Evolutionary conservation across 106 monocot species (phyloP).

Genomic region (Xerophyta viscosa): DNA sequence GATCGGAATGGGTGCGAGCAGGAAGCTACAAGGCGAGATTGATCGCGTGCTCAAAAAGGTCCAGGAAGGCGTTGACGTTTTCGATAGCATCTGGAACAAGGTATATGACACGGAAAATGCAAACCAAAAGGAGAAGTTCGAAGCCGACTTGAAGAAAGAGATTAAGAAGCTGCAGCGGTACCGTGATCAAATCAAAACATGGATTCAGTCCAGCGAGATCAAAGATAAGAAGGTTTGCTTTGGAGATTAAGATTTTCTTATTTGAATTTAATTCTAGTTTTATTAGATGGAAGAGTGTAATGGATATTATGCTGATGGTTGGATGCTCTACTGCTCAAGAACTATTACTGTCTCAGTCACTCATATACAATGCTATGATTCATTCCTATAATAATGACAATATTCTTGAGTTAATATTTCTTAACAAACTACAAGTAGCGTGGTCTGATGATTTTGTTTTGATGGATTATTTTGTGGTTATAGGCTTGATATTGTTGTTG

Average conservation of each 20-base stretch:
- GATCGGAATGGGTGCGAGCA: slow-evolving; percentile 67
- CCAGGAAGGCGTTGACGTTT: slow-evolving; percentile 89
- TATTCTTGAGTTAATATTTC: too few relatives aligned
- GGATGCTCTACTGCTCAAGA: too few relatives aligned
- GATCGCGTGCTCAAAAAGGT: slow-evolving; percentile 93
- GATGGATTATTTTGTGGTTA: too few relatives aligned
- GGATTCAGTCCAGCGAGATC: slow-evolving; percentile 98
- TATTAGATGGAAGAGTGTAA: too few relatives aligned
- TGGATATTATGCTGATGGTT: too few relatives aligned
- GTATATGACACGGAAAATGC: slow-evolving; percentile 95
- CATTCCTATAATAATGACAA: too few relatives aligned
- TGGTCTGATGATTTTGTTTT: too few relatives aligned
- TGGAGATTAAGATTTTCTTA: background rate
- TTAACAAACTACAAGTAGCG: too few relatives aligned
- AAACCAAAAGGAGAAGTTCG: slow-evolving; percentile 98
- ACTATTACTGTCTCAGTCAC: too few relatives aligned
- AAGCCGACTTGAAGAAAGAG: slow-evolving; percentile 97
- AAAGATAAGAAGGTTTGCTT: slow-evolving; percentile 86
- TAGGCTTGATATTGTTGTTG: too few relatives aligned
- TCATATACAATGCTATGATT: too few relatives aligned
- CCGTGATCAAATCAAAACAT: slow-evolving; percentile 96
- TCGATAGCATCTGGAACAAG: slow-evolving; percentile 99
- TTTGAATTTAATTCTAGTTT: too few relatives aligned
- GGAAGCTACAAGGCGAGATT: slow-evolving; percentile 94
- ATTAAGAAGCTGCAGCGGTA: slow-evolving; percentile 99